phyloP scores from a whole-genome alignment of 2,329 filamentous ascomycete species.

The Trichoderma simmonsii region DNA sequence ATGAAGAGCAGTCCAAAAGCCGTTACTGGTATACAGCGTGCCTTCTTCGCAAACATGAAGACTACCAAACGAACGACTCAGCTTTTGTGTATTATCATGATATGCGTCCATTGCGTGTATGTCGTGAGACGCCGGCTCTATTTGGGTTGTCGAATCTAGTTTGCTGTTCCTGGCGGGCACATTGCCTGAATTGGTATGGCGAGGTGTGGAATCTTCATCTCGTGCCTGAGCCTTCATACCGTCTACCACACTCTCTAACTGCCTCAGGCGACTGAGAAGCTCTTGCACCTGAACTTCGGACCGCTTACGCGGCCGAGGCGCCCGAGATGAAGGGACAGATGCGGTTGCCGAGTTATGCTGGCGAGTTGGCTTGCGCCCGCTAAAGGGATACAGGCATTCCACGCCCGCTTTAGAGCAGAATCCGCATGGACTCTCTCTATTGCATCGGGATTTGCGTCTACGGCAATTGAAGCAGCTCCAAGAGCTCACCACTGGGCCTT shows the following conservation, averaged over 20 bases:
- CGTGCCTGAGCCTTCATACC: neutral
- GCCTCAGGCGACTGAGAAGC: slow-evolving; percentile 23
- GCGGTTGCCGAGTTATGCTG: slow-evolving; percentile 17
- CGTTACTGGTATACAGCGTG: slow-evolving; percentile 29
- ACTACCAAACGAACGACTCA: slow-evolving; percentile 11
- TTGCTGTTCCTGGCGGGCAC: neutral
- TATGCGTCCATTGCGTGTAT: neutral
- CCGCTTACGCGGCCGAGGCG: slow-evolving; percentile 29
- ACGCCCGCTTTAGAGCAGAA: slow-evolving; percentile 28
- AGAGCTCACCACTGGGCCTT: neutral
- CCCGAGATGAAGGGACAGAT: neutral
- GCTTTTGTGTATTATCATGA: neutral
- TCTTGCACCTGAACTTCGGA: slow-evolving; percentile 21
- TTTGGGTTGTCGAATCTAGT: neutral
- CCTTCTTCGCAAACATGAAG: neutral
- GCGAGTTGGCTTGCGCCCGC: slow-evolving; percentile 30
- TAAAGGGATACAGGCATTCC: slow-evolving; percentile 33
- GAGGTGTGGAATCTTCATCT: neutral
- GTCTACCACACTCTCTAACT: slow-evolving; percentile 30
- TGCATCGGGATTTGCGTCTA: slow-evolving; percentile 32
- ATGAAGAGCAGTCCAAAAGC: slow-evolving; percentile 34
- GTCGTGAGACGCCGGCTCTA: neutral
- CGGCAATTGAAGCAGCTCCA: slow-evolving; percentile 35
- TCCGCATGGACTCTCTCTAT: slow-evolving; percentile 30
- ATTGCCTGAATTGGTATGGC: neutral